Evolutionary conservation across 2,329 filamentous ascomycete genomes (phyloP).

Genomic region (Microdochium trichocladiopsis): DNA sequence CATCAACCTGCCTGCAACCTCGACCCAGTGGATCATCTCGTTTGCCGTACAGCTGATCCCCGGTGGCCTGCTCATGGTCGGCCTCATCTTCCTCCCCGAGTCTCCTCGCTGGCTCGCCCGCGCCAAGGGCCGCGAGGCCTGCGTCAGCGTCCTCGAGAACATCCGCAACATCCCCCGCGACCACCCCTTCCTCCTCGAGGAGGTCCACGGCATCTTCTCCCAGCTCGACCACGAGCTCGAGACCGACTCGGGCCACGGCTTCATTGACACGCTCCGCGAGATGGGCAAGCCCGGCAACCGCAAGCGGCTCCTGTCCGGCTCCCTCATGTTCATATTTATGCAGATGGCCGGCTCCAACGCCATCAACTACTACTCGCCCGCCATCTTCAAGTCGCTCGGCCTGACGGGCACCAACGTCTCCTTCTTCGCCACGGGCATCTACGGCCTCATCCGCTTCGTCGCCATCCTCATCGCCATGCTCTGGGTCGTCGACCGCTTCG

Average conservation of each 20-base stretch:
- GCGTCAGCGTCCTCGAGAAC: conserved; percentile 7
- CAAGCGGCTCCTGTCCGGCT: conserved; percentile 1
- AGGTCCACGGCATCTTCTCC: conserved; percentile 8
- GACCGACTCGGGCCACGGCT: conserved; percentile 1
- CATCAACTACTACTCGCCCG: conserved; percentile 1
- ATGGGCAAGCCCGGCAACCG: background rate
- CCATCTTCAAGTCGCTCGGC: background rate
- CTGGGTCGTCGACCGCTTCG: conserved; percentile 1
- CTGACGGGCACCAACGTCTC: background rate
- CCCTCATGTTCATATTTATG: background rate
- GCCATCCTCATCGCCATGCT: background rate
- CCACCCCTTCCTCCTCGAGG: conserved; percentile 10
- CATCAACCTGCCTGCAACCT: conserved; percentile 12
- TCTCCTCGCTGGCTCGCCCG: conserved; percentile 19
- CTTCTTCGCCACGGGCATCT: conserved; percentile 4
- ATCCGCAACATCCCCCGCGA: conserved; percentile 12
- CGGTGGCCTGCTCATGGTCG: conserved; percentile 15
- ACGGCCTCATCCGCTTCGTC: conserved; percentile 12
- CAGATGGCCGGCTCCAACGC: conserved; percentile 1
- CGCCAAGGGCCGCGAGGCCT: conserved; percentile 12
- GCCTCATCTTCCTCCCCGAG: conserved; percentile 15
- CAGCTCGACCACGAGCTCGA: conserved; percentile 4
- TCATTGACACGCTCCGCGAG: conserved; percentile 1
- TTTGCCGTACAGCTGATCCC: conserved; percentile 33
- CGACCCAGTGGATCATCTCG: conserved; percentile 32